Evolutionary conservation across 108 stramenopile genomes (phyloP).

Genomic region (Parietichytrium sp.): DNA sequence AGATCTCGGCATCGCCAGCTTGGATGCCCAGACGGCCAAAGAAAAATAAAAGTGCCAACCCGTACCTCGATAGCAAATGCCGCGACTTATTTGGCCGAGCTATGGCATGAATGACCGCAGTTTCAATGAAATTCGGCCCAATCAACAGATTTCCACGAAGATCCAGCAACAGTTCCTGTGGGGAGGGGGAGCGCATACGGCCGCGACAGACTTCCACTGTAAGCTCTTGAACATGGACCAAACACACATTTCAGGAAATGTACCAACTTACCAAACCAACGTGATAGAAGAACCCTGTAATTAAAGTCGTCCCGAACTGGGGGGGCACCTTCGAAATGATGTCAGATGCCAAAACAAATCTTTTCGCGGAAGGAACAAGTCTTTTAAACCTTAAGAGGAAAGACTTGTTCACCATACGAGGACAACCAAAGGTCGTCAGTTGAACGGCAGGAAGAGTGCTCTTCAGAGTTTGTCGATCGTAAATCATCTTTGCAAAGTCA

Average conservation of each 20-base stretch:
- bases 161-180: conserved; percentile 23
- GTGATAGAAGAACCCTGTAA: neutral
- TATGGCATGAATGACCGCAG: neutral
- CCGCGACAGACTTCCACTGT: too few relatives aligned
- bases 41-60: neutral
- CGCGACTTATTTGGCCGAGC: neutral
- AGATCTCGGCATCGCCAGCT: too few relatives aligned
- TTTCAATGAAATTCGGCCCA: neutral
- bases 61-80: neutral
- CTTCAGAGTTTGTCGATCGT: too few relatives aligned
- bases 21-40: neutral
- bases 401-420: neutral
- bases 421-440: conserved; percentile 22
- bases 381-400: neutral
- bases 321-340: conserved; percentile 25
- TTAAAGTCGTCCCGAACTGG: neutral
- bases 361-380: neutral
- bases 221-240: too few relatives aligned
- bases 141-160: conserved; percentile 15
- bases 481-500: neutral
- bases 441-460: neutral
- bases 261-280: too few relatives aligned
- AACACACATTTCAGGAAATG: too few relatives aligned
- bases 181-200: too few relatives aligned
- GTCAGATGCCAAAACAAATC: neutral